Evolutionary conservation across 23 red algal species (phyloP), one percentile per base, ranked within the genome.

Genomic region (Rhodosorus marinus): DNA sequence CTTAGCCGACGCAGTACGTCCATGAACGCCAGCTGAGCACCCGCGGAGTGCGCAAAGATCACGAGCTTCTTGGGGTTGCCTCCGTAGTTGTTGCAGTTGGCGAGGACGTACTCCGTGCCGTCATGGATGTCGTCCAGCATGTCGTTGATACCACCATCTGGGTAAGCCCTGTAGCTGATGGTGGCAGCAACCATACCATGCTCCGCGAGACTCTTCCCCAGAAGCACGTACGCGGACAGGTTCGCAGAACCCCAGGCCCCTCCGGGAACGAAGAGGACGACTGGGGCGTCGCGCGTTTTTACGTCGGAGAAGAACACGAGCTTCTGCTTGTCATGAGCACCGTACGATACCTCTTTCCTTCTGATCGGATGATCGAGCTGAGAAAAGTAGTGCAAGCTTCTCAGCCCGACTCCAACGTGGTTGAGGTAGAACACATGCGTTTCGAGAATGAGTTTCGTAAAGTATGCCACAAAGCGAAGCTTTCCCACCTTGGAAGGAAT

Each of bases 221-320:
- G 52, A 28, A 56, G 24, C 7, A 15, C 52, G 11, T 56, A 56
- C 24, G 31, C 29, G 29, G 29, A 56, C 20, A 32, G 31, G 24
- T 56, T 24, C 3, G 29, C 52, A 32, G 29, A 33, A 15, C 52
- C 52, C 52, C 52, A 56, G 0, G 52, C 52, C 29, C 52, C 52
- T 20, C 52, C 52, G 52, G 31, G 52, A 28, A 56, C 52, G 24
- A 56, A 56, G 1, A 56, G 29, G 4, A 56, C 52, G 17, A 43
- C 38, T 43, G n/a, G n/a, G n/a, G n/a, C n/a, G n/a, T n/a, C n/a
- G n/a, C n/a, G n/a, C n/a, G n/a, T n/a, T n/a, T n/a, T n/a, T n/a
- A n/a, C n/a, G n/a, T n/a, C n/a, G n/a, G n/a, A n/a, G n/a, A n/a
- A n/a, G n/a, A n/a, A n/a, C n/a, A n/a, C n/a, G n/a, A n/a, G n/a